These are phyloP conservation scores for Patellifolia procumbens DNA, from an alignment of 179 eudicot species.

Conservation along the genomic window DNA sequence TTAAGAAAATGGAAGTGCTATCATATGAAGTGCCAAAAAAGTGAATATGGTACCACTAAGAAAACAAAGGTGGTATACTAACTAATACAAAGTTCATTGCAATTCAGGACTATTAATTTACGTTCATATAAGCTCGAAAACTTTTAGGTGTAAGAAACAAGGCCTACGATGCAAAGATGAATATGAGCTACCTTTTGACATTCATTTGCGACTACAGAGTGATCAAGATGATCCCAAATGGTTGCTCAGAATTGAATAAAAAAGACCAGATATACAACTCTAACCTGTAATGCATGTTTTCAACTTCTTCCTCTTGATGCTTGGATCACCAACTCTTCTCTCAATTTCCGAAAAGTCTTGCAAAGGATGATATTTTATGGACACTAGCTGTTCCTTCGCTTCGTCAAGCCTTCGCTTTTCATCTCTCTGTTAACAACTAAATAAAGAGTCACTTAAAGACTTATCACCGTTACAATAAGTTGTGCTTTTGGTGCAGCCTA, in stretches of 20 bases:
- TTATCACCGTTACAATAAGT: neutral
- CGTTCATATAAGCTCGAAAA: neutral
- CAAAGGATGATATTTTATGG: slow-evolving; percentile 69
- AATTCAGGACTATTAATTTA: neutral
- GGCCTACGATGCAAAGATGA: neutral
- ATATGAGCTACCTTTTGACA: neutral
- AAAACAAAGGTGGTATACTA: neutral
- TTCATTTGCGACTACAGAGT: neutral
- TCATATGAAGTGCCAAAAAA: no score
- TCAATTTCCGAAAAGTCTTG: slow-evolving; percentile 31
- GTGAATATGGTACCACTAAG: neutral
- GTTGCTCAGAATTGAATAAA: neutral
- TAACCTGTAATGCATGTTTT: slow-evolving; percentile 33
- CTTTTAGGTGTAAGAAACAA: neutral
- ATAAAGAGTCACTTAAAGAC: neutral
- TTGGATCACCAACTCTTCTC: slow-evolving; percentile 28
- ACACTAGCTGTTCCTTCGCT: slow-evolving; percentile 49
- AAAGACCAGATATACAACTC: slow-evolving; percentile 13
- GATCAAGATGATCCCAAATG: neutral
- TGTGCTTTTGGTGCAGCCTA: slow-evolving; percentile 5
- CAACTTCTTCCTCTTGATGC: slow-evolving; percentile 41
- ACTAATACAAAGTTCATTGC: neutral
- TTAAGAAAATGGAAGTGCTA: no score
- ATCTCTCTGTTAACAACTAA: slow-evolving; percentile 48
- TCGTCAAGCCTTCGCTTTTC: slow-evolving; percentile 59